These are phyloP conservation scores for Plasmodium gaboni DNA, from an alignment of 169 alveolate species.

Conservation along the genomic window DNA sequence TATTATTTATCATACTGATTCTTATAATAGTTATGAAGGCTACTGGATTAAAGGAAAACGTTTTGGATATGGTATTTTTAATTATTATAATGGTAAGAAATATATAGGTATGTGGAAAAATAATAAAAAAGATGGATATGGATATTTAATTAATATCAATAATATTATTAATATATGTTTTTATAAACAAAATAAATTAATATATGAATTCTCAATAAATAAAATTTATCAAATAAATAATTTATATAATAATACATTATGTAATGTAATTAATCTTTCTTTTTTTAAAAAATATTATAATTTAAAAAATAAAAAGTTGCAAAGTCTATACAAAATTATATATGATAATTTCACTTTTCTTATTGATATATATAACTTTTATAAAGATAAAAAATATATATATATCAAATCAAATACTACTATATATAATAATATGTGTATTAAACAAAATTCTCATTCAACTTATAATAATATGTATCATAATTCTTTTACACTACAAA, in stretches of 20 bases:
- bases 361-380: slow-evolving; percentile 10
- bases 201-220: slow-evolving; percentile 14
- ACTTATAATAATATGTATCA: neutral
- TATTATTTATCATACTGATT: slow-evolving; percentile 1
- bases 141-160: slow-evolving; percentile 15
- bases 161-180: slow-evolving; percentile 10
- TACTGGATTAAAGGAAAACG: slow-evolving; percentile 53
- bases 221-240: slow-evolving; percentile 12
- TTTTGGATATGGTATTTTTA: slow-evolving; percentile 51
- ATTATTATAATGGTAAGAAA: slow-evolving; percentile 39
- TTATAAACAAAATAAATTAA: slow-evolving; percentile 21
- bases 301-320: slow-evolving; percentile 16
- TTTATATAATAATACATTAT: slow-evolving; percentile 30
- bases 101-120: slow-evolving; percentile 63
- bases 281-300: slow-evolving; percentile 15
- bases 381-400: neutral
- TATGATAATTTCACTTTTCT: slow-evolving; percentile 31
- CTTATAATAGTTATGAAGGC: slow-evolving; percentile 37
- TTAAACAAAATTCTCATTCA: neutral
- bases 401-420: neutral
- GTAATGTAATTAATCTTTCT: slow-evolving; percentile 21
- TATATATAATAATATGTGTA: neutral
- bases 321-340: slow-evolving; percentile 33
- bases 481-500: slow-evolving; percentile 3
- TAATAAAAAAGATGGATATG: slow-evolving; percentile 42